A percentile compares a stretch with the other conserved stretches of the same genome.
These are phyloP conservation scores for Sergeia podlipaevii DNA, from an alignment of 208 protist species.

Conservation along the genomic window DNA sequence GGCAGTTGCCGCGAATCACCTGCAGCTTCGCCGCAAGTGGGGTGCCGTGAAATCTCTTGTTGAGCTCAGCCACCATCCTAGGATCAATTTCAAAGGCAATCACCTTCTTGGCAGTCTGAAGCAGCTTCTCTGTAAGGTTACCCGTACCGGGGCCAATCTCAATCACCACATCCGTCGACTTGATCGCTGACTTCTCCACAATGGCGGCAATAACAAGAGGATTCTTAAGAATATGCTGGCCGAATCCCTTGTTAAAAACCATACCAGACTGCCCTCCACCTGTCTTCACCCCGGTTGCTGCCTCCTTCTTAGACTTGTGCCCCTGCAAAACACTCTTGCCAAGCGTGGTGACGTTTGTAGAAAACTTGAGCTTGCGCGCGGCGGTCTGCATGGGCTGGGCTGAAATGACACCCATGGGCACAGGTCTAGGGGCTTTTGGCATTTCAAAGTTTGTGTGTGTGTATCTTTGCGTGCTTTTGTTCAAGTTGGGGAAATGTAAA, in stretches of 20 bases:
- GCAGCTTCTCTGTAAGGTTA: constrained; percentile 99
- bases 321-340: constrained; percentile 56
- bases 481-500: too few species aligned
- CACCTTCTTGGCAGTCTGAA: constrained; percentile 96
- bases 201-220: constrained; percentile 97
- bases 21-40: constrained; percentile 91
- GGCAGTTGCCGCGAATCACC: constrained; percentile 98
- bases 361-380: constrained; percentile 70
- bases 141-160: constrained; percentile 99
- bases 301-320: constrained; percentile 31
- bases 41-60: constrained; percentile 97
- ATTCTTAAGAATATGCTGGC: constrained; percentile 99
- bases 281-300: constrained; percentile 40
- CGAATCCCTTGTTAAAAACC: constrained; percentile 96
- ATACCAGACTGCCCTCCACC: constrained; percentile 87
- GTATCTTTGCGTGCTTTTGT: too few species aligned
- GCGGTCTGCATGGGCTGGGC: constrained; percentile 50
- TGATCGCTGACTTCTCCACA: constrained; percentile 96
- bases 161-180: constrained; percentile 97
- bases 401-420: constrained; percentile 85
- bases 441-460: constrained; percentile 22
- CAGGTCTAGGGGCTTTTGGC: constrained; percentile 64
- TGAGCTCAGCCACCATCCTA: constrained; percentile 99
- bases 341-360: constrained; percentile 59
- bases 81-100: constrained; percentile 99